Conservation (phyloP, 176 grass and related monocot species). For the Tillandsia fasciculata region DNA sequence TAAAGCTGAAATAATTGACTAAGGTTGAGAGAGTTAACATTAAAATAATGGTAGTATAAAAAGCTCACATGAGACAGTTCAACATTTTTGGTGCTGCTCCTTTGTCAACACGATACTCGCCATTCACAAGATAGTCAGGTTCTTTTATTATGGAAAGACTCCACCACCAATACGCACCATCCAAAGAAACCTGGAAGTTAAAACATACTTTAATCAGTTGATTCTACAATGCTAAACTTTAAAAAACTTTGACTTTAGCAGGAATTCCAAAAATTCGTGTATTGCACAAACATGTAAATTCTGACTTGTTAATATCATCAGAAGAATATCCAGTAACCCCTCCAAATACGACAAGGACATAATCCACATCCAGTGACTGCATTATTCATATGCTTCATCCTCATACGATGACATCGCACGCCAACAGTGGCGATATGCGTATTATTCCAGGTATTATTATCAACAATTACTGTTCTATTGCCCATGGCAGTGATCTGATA, state of each 20-base stretch:
- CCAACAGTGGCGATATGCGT: constrained; percentile 98
- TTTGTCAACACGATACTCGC: constrained; percentile 93
- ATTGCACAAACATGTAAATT: constrained; percentile 1
- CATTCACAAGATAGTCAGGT: constrained; percentile 97
- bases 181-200: constrained; percentile 72
- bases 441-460: constrained; percentile 99
- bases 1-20: no score
- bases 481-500: constrained; percentile 99
- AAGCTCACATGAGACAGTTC: constrained; percentile 95
- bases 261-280: neutral
- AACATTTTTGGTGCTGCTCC: constrained; percentile 98
- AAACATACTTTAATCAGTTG: neutral
- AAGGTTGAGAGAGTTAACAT: neutral
- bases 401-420: constrained; percentile 97
- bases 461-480: constrained; percentile 98
- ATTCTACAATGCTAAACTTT: neutral
- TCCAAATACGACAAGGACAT: constrained; percentile 98
- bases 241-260: neutral
- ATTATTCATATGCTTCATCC: constrained; percentile 99
- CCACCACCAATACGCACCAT: constrained; percentile 99
- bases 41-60: neutral
- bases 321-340: constrained; percentile 95
- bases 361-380: constrained; percentile 90
- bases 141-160: constrained; percentile 99
- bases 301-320: constrained; percentile 99